Conservation (phyloP, 139 green algal genomes). For the Coccomyxa sp. region DNA sequence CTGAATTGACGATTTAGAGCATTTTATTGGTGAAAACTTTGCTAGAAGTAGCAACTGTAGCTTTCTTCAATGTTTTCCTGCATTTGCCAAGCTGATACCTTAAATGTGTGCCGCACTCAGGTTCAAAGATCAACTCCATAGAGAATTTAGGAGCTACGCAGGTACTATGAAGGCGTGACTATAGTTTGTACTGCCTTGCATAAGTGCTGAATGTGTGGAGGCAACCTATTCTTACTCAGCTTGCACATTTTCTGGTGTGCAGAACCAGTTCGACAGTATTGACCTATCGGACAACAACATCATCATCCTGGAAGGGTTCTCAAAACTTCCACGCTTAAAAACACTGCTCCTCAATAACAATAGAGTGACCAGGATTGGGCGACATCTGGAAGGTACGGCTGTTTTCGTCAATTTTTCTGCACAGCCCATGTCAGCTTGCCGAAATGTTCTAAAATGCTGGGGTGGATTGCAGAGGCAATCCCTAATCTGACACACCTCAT, state of each 20-base stretch:
- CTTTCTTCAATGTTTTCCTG: not conserved
- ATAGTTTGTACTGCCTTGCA: not conserved
- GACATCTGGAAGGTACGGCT: constrained; percentile 56
- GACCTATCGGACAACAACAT: constrained; percentile 97
- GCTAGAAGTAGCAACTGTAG: no score
- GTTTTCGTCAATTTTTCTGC: not conserved
- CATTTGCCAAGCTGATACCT: not conserved
- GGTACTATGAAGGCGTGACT: constrained; percentile 31
- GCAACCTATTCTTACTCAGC: no score
- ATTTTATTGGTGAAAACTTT: not conserved
- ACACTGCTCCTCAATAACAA: constrained; percentile 92
- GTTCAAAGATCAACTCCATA: constrained; percentile 80
- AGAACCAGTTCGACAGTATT: constrained; percentile 98
- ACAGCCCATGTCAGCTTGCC: not conserved
- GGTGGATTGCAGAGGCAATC: constrained; percentile 55
- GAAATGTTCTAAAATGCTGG: no score
- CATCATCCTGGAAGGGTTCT: constrained; percentile 91
- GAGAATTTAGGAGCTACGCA: constrained; percentile 94
- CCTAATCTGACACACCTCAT: constrained; percentile 81
- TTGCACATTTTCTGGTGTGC: constrained; percentile 2
- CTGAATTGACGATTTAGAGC: not conserved
- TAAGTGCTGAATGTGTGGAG: not conserved
- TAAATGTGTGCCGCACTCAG: constrained; percentile 22
- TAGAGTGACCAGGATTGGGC: constrained; percentile 71
- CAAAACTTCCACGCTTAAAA: constrained; percentile 75